Evolutionary conservation across 208 protist species (phyloP), one percentile per base, ranked within the genome.

Genomic region (Porcisia deanei): DNA sequence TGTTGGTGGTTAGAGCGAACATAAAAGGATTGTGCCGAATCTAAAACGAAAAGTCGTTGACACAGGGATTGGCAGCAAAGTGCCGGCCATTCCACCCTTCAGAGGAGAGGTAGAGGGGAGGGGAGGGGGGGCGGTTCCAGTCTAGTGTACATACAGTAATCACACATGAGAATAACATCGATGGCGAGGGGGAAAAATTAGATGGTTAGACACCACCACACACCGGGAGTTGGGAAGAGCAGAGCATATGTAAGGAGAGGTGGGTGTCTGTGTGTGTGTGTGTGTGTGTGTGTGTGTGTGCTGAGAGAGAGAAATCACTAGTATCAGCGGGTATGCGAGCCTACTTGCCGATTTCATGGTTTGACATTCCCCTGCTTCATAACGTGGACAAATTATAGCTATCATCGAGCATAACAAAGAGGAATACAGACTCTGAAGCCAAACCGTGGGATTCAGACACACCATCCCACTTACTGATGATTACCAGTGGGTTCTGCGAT

Each of bases 401-500:
- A 49, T 67, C 63, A 67, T 25, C 3, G 41, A 52, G 22, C 7
- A 9, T 43, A 30, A 34, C 22, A 18, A 67, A 10, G 63, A 12
- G 22, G 10, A 47, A 12, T 1, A 37, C 39, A n/a, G 22, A 14
- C 16, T 43, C n/a, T 52, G 6, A 18, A 67, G 7, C 20, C 16
- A 22, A 39, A 4, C 12, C 49, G 25, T 63, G n/a, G 30, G 16
- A 18, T 0, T 16, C n/a, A n/a, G 30, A n/a, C 20, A 3, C n/a
- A 0, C 4, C 10, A 3, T n/a, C 37, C 16, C 39, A 14, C 47
- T 34, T 22, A 7, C 41, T 22, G n/a, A 12, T 7, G 34, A 14
- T 67, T 80, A 94, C 85, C 85, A 94, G 76, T 87, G 86, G 16
- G 81, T 89, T 58, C 85, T 82, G 45, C 80, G 85, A 73, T 91